Evolutionary conservation across 768 basidiomycete species (phyloP).

Genomic region (Rhodotorula taiwanensis): DNA sequence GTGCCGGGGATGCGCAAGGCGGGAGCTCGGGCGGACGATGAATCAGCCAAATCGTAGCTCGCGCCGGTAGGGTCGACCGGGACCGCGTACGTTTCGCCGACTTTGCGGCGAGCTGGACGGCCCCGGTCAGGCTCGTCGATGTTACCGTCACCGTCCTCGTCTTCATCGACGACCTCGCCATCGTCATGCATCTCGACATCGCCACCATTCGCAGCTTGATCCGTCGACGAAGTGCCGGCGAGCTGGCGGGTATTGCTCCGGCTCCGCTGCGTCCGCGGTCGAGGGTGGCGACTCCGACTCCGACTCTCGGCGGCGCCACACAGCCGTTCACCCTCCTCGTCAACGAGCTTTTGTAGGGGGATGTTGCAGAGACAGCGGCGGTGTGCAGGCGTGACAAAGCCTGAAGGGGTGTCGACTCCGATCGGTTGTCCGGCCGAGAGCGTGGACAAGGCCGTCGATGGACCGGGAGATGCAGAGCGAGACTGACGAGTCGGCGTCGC

Average conservation of each 20-base stretch:
- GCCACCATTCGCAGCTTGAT: not conserved
- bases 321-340: conserved; percentile 20
- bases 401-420: conserved; percentile 12
- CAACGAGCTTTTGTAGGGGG: conserved; percentile 15
- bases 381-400: conserved; percentile 21
- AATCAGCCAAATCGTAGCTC: too few relatives aligned
- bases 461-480: not conserved
- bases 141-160: not conserved
- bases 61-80: not conserved
- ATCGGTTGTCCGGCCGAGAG: not conserved
- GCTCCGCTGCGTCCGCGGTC: not conserved
- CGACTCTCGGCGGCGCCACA: conserved; percentile 14
- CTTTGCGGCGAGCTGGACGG: not conserved
- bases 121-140: not conserved
- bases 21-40: too few relatives aligned
- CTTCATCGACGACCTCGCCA: not conserved
- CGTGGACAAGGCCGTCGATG: not conserved
- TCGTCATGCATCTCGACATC: not conserved
- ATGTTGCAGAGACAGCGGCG: conserved; percentile 33
- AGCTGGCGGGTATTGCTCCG: too few relatives aligned
- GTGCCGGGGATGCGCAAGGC: too few relatives aligned
- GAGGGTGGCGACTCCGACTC: not conserved
- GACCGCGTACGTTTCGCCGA: conserved; percentile 9
- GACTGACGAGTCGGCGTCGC: not conserved
- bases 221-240: not conserved